Conservation (phyloP, 2,329 filamentous ascomycete genomes). For the Xylaria sp. region DNA sequence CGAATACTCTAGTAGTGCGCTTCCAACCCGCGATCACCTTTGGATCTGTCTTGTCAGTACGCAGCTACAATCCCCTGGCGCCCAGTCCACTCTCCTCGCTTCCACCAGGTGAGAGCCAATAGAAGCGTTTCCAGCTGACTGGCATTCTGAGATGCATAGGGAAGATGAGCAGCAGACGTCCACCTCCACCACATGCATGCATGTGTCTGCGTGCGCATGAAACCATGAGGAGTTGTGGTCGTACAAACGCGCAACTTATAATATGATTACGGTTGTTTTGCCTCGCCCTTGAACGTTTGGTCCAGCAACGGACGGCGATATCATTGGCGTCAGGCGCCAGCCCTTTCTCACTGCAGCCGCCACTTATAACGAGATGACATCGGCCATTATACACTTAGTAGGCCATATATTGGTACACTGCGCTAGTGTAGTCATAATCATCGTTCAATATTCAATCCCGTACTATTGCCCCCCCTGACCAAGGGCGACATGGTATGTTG, state of each 20-base stretch:
- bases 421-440: background rate
- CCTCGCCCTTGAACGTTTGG: background rate
- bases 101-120: conserved; percentile 32
- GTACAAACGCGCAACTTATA: conserved; percentile 20
- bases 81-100: conserved; percentile 28
- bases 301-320: conserved; percentile 4
- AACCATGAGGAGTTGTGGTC: conserved; percentile 24
- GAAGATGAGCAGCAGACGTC: conserved; percentile 11
- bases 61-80: conserved; percentile 9
- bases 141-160: conserved; percentile 24
- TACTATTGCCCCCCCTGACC: no score
- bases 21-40: no score
- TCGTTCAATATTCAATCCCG: no score
- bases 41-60: conserved; percentile 5
- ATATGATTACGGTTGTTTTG: conserved; percentile 15
- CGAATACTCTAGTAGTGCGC: no score
- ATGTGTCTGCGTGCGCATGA: conserved; percentile 30
- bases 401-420: no score
- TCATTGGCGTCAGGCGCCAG: conserved; percentile 7
- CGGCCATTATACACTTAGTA: background rate
- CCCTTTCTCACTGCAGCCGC: conserved; percentile 16
- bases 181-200: conserved; percentile 22
- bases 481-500: no score
- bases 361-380: background rate
- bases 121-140: conserved; percentile 30